Base-by-base conservation (phyloP, 768 basidiomycete genomes). In the Kwoniella dejecticola region DNA sequence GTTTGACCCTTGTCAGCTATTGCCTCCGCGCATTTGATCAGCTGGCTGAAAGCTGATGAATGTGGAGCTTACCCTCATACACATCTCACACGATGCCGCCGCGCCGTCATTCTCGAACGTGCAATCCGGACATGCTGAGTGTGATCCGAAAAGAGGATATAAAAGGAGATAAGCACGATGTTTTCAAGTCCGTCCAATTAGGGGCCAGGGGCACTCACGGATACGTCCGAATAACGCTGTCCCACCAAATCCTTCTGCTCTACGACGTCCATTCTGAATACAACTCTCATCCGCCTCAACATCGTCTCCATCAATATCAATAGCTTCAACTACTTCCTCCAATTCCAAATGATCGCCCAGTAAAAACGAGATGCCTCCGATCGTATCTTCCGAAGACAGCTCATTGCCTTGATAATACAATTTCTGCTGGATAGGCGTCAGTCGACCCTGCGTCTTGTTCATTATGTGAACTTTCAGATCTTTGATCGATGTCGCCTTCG, bases 241-340 rank as follows among this genome's bases (percentile, higher is more conserved):
- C 4, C 73, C 73, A 46, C 69, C 52, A 72, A 70, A 63, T 60
- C 67, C 63, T 70, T 67, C 75, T 61, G 69, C 44, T 68, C 63
- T 33, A 19, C 41, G 21, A 67, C 68, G 24, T 58, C 30, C 31
- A 55, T 7, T 2, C 29, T 7, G 6, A 41, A 12, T 12, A 11
- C 21, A 0, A 44, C 10, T 19, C 0, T 17, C 23, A 1, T 24
- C 63, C 12, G 66, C 62, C 4, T 42, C 57, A 4, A 36, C 33
- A 36, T 63, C 61, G 21, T 53, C 38, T 38, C 63, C 62, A n/a
- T 66, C 73, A 15, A 56, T 63, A 2, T 48, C 57, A 10, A 41
- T 57, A 4, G 62, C 72, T 11, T 59, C 66, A 11, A 61, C 58
- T 2, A 47, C 60, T 38, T 62, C 67, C 13, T 44, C 57, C 38